Evolutionary conservation across 352 stramenopile genomes (phyloP).

Genomic region (Phytopythium kandeliae): DNA sequence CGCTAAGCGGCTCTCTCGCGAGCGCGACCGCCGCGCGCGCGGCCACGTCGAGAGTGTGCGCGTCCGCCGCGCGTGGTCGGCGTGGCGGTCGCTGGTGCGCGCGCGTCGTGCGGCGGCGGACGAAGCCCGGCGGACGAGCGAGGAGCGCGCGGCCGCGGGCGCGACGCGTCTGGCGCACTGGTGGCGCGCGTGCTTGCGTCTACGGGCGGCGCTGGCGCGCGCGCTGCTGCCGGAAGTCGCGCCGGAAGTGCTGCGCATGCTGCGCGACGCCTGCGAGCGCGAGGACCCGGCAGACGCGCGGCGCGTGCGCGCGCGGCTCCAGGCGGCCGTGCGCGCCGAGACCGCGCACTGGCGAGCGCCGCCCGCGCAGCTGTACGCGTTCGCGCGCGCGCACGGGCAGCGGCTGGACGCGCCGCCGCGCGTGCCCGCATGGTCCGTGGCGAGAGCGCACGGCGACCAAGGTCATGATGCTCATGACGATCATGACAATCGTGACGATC

Average conservation of each 20-base stretch:
- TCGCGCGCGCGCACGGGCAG: slow-evolving; percentile 21
- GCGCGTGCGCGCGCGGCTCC: slow-evolving; percentile 2
- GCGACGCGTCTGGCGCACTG: not conserved
- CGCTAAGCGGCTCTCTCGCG: not conserved
- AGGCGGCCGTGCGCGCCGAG: slow-evolving; percentile 13
- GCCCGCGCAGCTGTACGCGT: slow-evolving; percentile 14
- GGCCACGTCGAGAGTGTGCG: not conserved
- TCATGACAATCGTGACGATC: too few relatives aligned
- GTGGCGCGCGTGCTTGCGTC: not conserved
- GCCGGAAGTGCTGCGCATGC: too few relatives aligned
- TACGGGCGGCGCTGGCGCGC: not conserved
- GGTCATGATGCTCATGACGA: too few relatives aligned
- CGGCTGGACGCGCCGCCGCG: slow-evolving; percentile 21
- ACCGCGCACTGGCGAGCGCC: slow-evolving; percentile 28
- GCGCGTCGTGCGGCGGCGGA: too few relatives aligned
- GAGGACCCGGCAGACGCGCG: not conserved
- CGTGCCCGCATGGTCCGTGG: slow-evolving; percentile 25
- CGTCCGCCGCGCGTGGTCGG: not conserved
- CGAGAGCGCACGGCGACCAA: slow-evolving; percentile 7
- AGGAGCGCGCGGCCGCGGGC: too few relatives aligned
- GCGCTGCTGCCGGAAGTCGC: not conserved
- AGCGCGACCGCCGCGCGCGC: not conserved
- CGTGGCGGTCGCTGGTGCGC: not conserved
- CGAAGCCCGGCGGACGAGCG: too few relatives aligned
- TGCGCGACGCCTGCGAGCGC: too few relatives aligned